A percentile compares a stretch with the other conserved stretches of the same genome.
These are phyloP conservation scores for Leishmania arabica DNA, from an alignment of 208 protist genomes.

Conservation along the genomic window DNA sequence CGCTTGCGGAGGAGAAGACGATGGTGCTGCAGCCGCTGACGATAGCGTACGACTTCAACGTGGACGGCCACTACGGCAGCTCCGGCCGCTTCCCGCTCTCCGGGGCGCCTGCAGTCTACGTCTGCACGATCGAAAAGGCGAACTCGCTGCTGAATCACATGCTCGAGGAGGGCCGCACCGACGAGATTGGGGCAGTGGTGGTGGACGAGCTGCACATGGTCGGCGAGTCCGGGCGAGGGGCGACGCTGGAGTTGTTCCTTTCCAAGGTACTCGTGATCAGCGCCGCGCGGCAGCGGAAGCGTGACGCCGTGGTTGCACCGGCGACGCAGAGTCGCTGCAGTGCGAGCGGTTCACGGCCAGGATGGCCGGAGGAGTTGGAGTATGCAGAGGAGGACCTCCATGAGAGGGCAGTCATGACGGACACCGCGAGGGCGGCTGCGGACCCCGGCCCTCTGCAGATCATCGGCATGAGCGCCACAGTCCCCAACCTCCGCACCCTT, in stretches of 20 bases:
- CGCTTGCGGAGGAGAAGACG: constrained; percentile 92
- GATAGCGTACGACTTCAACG: constrained; percentile 64
- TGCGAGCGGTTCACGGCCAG: neutral
- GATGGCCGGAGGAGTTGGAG: neutral
- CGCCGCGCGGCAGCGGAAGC: constrained; percentile 13
- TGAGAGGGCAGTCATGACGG: neutral
- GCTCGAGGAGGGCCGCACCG: constrained; percentile 57
- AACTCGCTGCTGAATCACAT: constrained; percentile 90
- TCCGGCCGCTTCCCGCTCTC: constrained; percentile 70
- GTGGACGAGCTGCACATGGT: constrained; percentile 97
- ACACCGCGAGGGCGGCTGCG: neutral
- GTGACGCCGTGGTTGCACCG: neutral
- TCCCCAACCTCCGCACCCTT: constrained; percentile 85
- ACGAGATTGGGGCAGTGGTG: constrained; percentile 84
- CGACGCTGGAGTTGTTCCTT: constrained; percentile 87
- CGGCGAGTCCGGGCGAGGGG: constrained; percentile 80
- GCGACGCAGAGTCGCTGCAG: neutral
- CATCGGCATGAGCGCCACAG: constrained; percentile 94
- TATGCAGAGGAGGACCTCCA: neutral
- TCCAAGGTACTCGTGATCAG: constrained; percentile 76
- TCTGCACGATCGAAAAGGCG: constrained; percentile 96
- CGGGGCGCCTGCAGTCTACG: constrained; percentile 50
- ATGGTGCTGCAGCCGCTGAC: constrained; percentile 62
- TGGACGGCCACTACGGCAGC: constrained; percentile 85
- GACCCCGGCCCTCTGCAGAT: constrained; percentile 67